Base-by-base conservation (phyloP, 2,329 filamentous ascomycete genomes). In the Phialemonium atrogriseum region DNA sequence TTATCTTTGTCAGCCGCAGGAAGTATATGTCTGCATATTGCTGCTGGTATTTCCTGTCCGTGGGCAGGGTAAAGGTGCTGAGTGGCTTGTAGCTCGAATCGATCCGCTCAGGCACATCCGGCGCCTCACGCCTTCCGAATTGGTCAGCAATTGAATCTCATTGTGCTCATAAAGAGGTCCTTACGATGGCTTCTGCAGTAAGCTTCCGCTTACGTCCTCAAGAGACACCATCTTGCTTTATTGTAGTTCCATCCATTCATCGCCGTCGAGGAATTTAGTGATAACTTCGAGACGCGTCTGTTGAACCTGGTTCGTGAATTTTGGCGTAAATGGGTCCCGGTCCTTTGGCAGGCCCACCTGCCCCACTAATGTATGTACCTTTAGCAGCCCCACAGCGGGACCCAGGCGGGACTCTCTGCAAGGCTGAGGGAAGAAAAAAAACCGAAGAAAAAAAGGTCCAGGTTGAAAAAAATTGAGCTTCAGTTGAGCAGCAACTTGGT, bases 1-100 rank as follows among this genome's bases (percentile, higher is more conserved):
- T 95, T 54, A 98, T 75, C 58, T 84, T 83, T 22, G 85, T 77
- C 15, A 98, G 71, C 10, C 91, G 83, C 46, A 95, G 56, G 54
- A 95, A 98, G 68, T 98, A 98, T 76, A 96, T 89, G 58, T 98
- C 91, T 40, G 83, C 85, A 71, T 84, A 98, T 60, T 98, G 91
- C 56, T 96, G 91, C 55, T 88, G 70, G 56, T 96, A 98, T 33
- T 87, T 81, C 39, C 71, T 71, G 37, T 71, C 64, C 48, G 71
- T 80, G 15, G 83, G 72, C 8, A 96, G 73, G 29, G 64, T 64
- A 56, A 87, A 96, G 7, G 79, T 82, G 33, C 77, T 62, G 17
- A 93, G 68, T 1, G 89, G 78, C 35, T 76, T 80, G 64, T 95
- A 96, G 34, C 52, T 51, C 7, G 69, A 70, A 25, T 48, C 42